Base-by-base conservation (phyloP, 768 basidiomycete genomes). In the Amyloporia xantha region DNA sequence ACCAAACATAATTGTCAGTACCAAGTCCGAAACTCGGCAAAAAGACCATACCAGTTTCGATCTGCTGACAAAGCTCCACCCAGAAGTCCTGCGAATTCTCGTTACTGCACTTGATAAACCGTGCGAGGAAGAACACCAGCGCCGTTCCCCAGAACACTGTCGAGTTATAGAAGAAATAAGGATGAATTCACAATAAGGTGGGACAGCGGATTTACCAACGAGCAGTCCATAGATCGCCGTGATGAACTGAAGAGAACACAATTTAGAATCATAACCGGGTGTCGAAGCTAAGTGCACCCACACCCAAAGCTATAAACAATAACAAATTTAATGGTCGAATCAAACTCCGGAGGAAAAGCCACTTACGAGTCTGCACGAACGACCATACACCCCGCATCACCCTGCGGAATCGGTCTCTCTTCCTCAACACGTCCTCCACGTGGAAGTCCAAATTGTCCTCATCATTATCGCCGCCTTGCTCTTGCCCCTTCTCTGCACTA, bases 131-230 rank as follows among this genome's bases (percentile, higher is more conserved):
- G 44, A 91, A 65, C 12, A 91, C 85, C 53, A 93, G 82, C 3
- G 83, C 90, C 19, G 86, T 78, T 13, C 91, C 90, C 90, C 89
- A 93, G 58, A 93, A 91, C 0, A 84, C 90, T 78, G 58, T 4
- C 17, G 11, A 7, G 37, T 35, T 15, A n/a, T n/a, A n/a, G n/a
- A 12, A 30, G 21, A 5, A 5, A 4, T n/a, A 5, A 28, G 55
- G 25, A 42, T 55, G 37, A 2, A 15, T 3, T 5, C 23, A 24
- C 20, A 36, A 45, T 9, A 27, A 4, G 30, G 17, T 35, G 23
- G 23, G n/a, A 33, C 26, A 42, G 20, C 20, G 41, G 49, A 50
- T 77, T 48, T 55, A 81, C 83, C 83, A 33, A 84, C 79, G 36
- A 81, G 63, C 61, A 91, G 85, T 0, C 86, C 88, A 66, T 91